Evolutionary conservation across 2,329 filamentous ascomycete species (phyloP).

Genomic region (Drechslerella coelobrocha): DNA sequence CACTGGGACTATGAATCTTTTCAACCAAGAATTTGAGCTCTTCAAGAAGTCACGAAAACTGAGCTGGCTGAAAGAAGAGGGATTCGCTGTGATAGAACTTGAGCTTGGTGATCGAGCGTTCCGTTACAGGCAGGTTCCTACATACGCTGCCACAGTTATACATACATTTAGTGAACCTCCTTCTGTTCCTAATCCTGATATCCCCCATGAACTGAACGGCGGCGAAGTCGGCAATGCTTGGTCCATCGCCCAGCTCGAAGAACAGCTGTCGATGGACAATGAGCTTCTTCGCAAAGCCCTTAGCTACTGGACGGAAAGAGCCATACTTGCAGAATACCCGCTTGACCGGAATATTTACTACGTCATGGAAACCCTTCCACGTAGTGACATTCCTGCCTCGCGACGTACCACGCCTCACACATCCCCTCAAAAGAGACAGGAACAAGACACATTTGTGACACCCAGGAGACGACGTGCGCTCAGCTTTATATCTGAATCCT

Average conservation of each 20-base stretch:
- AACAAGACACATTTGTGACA: conserved; percentile 29
- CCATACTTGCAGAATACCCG: conserved; percentile 66
- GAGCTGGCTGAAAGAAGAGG: conserved; percentile 83
- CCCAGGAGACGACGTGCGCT: conserved; percentile 51
- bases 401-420: conserved; percentile 43
- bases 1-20: conserved; percentile 69
- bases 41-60: conserved; percentile 86
- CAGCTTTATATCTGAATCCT: conserved; percentile 53
- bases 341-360: conserved; percentile 65
- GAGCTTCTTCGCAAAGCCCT: conserved; percentile 72
- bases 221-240: conserved; percentile 55
- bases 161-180: conserved; percentile 73
- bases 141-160: conserved; percentile 87
- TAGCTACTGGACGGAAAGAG: conserved; percentile 73
- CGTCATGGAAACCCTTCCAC: conserved; percentile 67
- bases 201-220: conserved; percentile 62
- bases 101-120: conserved; percentile 81
- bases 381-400: conserved; percentile 42
- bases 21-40: conserved; percentile 76
- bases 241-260: conserved; percentile 59
- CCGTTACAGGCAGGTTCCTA: conserved; percentile 72
- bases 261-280: conserved; percentile 73
- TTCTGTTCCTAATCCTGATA: conserved; percentile 60
- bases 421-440: conserved; percentile 54
- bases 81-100: conserved; percentile 79